Conservation (phyloP, 148 eudicot species). For the Rhododendron simsii region DNA sequence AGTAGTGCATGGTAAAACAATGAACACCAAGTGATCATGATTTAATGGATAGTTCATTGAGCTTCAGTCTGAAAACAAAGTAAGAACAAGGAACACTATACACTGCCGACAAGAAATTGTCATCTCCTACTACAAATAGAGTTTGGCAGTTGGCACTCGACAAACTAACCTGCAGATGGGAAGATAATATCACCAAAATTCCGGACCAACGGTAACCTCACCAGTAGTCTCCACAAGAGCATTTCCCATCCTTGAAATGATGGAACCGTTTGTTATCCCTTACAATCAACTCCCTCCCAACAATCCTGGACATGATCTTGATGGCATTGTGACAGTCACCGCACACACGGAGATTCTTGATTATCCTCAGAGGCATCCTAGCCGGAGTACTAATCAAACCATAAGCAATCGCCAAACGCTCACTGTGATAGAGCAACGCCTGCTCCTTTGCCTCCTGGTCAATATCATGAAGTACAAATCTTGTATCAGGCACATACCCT, state of each 20-base stretch:
- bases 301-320: constrained; percentile 69
- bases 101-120: not conserved
- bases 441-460: constrained; percentile 58
- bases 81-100: not conserved
- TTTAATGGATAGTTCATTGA: not conserved
- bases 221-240: constrained; percentile 76
- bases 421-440: constrained; percentile 66
- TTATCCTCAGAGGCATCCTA: constrained; percentile 59
- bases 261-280: constrained; percentile 71
- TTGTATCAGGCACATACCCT: too few species aligned
- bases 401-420: constrained; percentile 72
- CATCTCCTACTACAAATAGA: not conserved
- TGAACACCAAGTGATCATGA: not conserved
- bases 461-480: too few species aligned
- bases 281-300: constrained; percentile 61
- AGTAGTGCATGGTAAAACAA: not conserved
- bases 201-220: constrained; percentile 19
- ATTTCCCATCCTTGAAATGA: constrained; percentile 75
- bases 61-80: not conserved
- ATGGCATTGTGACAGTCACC: constrained; percentile 8
- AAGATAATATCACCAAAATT: not conserved
- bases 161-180: constrained; percentile 1
- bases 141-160: not conserved
- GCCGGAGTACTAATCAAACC: constrained; percentile 73
- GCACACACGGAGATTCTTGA: constrained; percentile 12